Conservation (phyloP, 345 rosid species). For the Pistacia vera region DNA sequence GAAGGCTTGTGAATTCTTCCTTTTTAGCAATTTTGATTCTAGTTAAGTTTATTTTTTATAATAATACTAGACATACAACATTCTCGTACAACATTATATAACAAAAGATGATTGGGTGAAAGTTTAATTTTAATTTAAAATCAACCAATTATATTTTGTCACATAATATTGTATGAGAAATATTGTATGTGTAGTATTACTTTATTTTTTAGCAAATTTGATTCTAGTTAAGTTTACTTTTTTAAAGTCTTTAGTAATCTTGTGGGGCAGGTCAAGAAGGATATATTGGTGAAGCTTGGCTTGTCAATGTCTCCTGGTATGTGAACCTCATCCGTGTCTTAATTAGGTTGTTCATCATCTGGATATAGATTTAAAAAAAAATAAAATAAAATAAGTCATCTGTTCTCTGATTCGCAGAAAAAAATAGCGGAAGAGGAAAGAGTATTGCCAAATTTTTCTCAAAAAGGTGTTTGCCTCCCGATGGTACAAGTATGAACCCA, state of each 20-base stretch:
- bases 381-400: background rate
- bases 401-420: slow-evolving; percentile 28
- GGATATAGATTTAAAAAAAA: background rate
- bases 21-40: background rate
- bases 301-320: slow-evolving; percentile 63
- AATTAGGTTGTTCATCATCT: background rate
- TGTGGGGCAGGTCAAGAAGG: slow-evolving; percentile 69
- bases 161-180: too few species aligned
- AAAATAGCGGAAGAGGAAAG: slow-evolving; percentile 40
- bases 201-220: background rate
- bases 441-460: slow-evolving; percentile 73
- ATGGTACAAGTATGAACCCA: slow-evolving; percentile 27
- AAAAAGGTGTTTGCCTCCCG: slow-evolving; percentile 86
- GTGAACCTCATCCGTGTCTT: background rate
- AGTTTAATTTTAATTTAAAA: too few species aligned
- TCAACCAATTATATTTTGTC: too few species aligned
- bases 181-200: too few species aligned
- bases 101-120: too few species aligned
- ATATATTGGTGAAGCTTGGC: slow-evolving; percentile 67
- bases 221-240: too few species aligned
- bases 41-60: too few species aligned
- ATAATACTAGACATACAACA: too few species aligned
- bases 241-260: background rate
- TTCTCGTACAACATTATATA: too few species aligned
- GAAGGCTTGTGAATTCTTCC: background rate